phyloP scores from a whole-genome alignment of 805 yeast genomes.

The Pichia pseudocactophila region DNA sequence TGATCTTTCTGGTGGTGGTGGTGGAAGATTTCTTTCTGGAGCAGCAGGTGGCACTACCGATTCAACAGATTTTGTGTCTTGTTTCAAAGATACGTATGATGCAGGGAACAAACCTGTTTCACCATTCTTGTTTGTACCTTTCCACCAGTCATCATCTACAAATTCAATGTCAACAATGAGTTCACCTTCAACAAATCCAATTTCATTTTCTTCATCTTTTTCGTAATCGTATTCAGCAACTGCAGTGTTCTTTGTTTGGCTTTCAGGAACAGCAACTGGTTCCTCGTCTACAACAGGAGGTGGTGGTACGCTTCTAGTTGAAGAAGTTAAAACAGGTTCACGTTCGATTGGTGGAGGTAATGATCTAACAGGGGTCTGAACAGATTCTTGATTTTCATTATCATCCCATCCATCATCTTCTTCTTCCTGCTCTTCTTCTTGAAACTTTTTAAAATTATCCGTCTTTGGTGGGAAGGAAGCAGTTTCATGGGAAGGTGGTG shows the following conservation, averaged over 20 bases:
- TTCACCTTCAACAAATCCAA: constrained; percentile 60
- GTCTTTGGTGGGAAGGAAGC: constrained; percentile 17
- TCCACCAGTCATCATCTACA: constrained; percentile 71
- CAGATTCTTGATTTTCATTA: constrained; percentile 17
- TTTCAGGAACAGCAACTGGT: constrained; percentile 12
- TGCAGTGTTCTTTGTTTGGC: constrained; percentile 35
- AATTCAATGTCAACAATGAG: constrained; percentile 54
- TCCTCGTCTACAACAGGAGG: background rate
- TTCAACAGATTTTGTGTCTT: constrained; percentile 15
- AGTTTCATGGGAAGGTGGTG: constrained; percentile 11
- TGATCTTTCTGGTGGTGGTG: constrained; percentile 17
- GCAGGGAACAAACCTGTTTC: constrained; percentile 52
- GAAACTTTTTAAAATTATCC: constrained; percentile 13
- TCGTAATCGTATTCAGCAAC: constrained; percentile 74
- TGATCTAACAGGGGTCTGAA: constrained; percentile 7
- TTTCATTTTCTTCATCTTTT: constrained; percentile 70
- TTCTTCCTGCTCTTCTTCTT: constrained; percentile 20
- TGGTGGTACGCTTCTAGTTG: constrained; percentile 1
- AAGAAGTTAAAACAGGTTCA: constrained; percentile 8
- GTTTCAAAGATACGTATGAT: constrained; percentile 37
- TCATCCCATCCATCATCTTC: constrained; percentile 10
- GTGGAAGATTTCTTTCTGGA: constrained; percentile 11
- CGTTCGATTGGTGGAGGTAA: constrained; percentile 6
- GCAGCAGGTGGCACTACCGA: constrained; percentile 13
- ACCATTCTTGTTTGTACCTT: constrained; percentile 29